phyloP scores from a whole-genome alignment of 805 yeast species.

The Kluyveromyces starmeri region DNA sequence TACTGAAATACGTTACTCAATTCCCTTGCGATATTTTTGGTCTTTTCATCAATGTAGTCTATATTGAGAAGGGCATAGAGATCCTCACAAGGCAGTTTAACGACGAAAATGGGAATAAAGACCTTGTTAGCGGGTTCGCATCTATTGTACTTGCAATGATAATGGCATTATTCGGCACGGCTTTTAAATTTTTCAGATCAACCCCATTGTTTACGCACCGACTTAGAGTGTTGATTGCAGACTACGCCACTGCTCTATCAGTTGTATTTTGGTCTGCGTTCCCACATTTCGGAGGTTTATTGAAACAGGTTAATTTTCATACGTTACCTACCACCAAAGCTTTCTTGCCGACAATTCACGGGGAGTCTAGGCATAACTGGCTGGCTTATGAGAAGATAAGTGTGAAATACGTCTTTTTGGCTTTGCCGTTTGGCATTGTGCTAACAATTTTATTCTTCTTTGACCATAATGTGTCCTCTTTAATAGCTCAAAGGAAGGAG shows the following conservation, averaged over 20 bases:
- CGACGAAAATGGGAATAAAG: constrained; percentile 26
- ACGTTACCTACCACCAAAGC: constrained; percentile 62
- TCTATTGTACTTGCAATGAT: constrained; percentile 64
- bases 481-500: constrained; percentile 81
- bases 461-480: constrained; percentile 90
- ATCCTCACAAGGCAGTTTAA: constrained; percentile 65
- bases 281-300: constrained; percentile 79
- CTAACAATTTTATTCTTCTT: constrained; percentile 81
- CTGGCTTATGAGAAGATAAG: constrained; percentile 34
- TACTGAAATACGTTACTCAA: constrained; percentile 61
- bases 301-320: constrained; percentile 48
- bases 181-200: constrained; percentile 41
- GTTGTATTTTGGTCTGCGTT: constrained; percentile 91
- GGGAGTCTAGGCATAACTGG: constrained; percentile 28
- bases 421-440: constrained; percentile 85
- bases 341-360: constrained; percentile 57
- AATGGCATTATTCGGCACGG: constrained; percentile 73
- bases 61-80: constrained; percentile 85
- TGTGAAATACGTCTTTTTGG: constrained; percentile 73
- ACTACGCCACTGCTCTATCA: constrained; percentile 75
- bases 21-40: constrained; percentile 94
- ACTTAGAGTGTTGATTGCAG: constrained; percentile 64
- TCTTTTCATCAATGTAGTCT: constrained; percentile 77
- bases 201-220: constrained; percentile 53
- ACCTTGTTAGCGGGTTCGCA: constrained; percentile 51